Base-by-base conservation (phyloP, 164 flowering plant species). In the Aristolochia californica region DNA sequence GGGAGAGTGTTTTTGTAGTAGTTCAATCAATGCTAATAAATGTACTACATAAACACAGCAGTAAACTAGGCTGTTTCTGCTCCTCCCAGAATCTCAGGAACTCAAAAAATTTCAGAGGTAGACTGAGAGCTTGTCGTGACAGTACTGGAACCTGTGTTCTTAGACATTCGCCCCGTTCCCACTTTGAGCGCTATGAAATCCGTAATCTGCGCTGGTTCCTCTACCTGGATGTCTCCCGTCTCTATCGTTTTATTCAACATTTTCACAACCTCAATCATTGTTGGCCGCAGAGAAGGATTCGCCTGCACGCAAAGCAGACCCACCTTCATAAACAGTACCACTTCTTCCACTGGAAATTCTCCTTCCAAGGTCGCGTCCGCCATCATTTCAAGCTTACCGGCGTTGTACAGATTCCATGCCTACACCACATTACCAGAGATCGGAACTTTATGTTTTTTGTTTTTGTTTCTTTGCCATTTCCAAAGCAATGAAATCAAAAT, bases 271-370 rank as follows among this genome's bases (percentile, higher is more conserved):
- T 13, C 26, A 8, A 83, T 68, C 88, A 80, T 86, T 43, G 34
- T 23, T 0, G 95, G 95, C 15, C 94, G 77, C 18, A 61, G 74
- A 12, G 44, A 57, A 1, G 70, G 62, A 11, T 24, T 68, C 67
- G 83, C 79, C 69, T 86, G 95, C 48, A 83, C 86, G 45, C 95
- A 86, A 10, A 83, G 78, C 25, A 80, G 69, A 12, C 85, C 83
- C 23, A 86, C 75, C 62, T 76, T 78, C 49, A 83, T 16, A 66
- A 80, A 80, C n/a, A 68, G 57, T 13, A 66, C 50, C 5, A 74
- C 86, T 70, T 80, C 89, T 57, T 78, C 80, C 23, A 66, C 67
- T 2, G 69, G 65, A 34, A 66, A 77, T 25, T 77, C 70, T 16
- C 48, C 70, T 0, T 67, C 64, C 20, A 87, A 60, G 10, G 52